Evolutionary conservation across 768 basidiomycete genomes (phyloP), one percentile per base, ranked within the genome.

Genomic region (Agrocybe chaxingu): DNA sequence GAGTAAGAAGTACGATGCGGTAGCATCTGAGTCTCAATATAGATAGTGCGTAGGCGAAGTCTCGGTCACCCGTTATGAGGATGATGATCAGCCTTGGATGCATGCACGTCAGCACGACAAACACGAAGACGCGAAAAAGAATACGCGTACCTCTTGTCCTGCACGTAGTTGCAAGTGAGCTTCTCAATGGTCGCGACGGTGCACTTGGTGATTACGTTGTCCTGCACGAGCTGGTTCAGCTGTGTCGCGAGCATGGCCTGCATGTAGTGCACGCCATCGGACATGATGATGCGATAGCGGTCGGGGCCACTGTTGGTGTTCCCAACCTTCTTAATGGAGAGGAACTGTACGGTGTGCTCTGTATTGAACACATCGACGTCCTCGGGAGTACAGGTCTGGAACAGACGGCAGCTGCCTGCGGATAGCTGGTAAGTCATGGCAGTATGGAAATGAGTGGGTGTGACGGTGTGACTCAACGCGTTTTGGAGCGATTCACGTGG

Each of bases 191-290:
- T 74, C 35, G 87, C 80, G 16, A 98, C 68, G 1, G 82, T 75
- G 61, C 89, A 74, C 62, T 85, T 90, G 34, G 69, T 67, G 32
- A 98, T 72, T 0, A 71, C 61, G 5, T 82, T 79, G 0, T 82
- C 73, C 11, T 85, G 77, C 10, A 95, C 84, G 56, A 92, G 70
- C 6, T 73, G 54, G 60, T 98, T 98, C 40, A 94, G 78, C 61
- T 92, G 89, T 0, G 95, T 98, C 4, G 94, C 91, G 32, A 98
- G 76, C 97, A 99, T 98, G 19, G 89, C 85, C 66, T 98, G 97
- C 42, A 89, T 75, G 65, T 89, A 97, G 57, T 89, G 71, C 13
- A 76, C 73, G 36, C 96, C 94, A 68, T 98, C 96, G 0, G 93
- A 96, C 36, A 98, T 73, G 67, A 98, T 91, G 52, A 96, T 77